phyloP scores from a whole-genome alignment of 495 filamentous ascomycete species.

The Penicillium arizonense region DNA sequence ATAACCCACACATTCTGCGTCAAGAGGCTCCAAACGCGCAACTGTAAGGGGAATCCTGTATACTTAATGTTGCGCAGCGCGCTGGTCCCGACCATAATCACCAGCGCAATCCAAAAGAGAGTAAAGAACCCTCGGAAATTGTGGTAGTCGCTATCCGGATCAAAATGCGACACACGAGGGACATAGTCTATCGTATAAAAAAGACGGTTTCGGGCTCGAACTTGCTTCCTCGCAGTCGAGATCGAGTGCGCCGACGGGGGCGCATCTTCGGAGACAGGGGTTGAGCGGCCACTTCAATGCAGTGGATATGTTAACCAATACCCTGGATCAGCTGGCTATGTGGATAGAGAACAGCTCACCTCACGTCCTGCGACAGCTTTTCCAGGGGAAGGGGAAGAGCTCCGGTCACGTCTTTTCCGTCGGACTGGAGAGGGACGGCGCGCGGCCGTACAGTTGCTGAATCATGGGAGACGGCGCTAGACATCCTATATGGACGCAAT shows the following conservation, averaged over 20 bases:
- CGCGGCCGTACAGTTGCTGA: conserved; percentile 32
- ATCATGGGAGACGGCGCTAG: conserved; percentile 33
- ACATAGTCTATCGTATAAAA: conserved; percentile 96
- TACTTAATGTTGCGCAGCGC: conserved; percentile 91
- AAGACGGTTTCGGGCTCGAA: conserved; percentile 78
- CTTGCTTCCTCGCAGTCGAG: conserved; percentile 79
- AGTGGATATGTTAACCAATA: conserved; percentile 5
- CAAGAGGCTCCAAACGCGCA: conserved; percentile 84
- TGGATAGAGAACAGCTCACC: conserved; percentile 16
- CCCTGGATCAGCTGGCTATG: not conserved
- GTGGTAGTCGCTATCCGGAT: conserved; percentile 84
- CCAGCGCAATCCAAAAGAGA: conserved; percentile 93
- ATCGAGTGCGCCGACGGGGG: conserved; percentile 85
- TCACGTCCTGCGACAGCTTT: conserved; percentile 27
- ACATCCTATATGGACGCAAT: conserved; percentile 29
- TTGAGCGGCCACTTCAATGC: conserved; percentile 71
- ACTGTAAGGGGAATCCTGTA: conserved; percentile 79
- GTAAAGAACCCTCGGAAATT: conserved; percentile 98
- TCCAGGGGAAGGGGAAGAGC: conserved; percentile 23
- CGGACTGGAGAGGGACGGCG: conserved; percentile 22
- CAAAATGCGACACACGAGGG: conserved; percentile 93
- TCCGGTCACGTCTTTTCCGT: conserved; percentile 17
- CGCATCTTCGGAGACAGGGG: conserved; percentile 85
- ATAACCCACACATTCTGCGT: conserved; percentile 85
- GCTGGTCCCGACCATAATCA: conserved; percentile 94